Conservation (phyloP, 192 early-diverging fungal species). For the Podila verticillata region DNA sequence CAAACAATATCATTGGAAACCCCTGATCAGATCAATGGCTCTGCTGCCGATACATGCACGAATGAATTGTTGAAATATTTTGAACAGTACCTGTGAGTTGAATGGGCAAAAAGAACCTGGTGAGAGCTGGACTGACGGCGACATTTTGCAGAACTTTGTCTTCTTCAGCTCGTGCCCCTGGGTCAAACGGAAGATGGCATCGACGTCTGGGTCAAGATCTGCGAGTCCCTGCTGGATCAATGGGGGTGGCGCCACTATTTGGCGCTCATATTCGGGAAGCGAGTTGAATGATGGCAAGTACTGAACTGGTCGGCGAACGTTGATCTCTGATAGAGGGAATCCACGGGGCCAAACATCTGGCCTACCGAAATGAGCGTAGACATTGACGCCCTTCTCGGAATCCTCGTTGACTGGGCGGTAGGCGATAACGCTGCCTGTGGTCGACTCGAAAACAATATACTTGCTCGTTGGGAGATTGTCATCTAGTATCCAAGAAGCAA, state of each 20-base stretch:
- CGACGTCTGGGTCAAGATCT: background rate
- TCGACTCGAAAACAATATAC: background rate
- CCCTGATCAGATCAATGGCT: no score
- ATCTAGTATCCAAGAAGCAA: background rate
- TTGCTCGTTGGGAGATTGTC: background rate
- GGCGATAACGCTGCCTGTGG: background rate
- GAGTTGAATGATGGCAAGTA: background rate
- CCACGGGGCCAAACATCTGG: conserved; percentile 4
- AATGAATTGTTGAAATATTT: background rate
- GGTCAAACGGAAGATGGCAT: conserved; percentile 1
- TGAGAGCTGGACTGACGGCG: background rate
- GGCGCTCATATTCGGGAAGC: background rate
- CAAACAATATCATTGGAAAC: background rate
- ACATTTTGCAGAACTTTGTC: conserved; percentile 1
- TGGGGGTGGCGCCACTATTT: background rate
- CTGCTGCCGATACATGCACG: background rate
- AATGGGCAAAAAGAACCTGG: background rate
- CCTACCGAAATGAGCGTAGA: background rate
- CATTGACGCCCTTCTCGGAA: background rate
- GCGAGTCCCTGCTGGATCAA: conserved; percentile 4
- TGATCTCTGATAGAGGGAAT: background rate
- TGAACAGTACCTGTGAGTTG: background rate
- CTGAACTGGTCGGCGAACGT: background rate
- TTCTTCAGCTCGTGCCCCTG: background rate
- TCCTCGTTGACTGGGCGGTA: background rate